Conservation (phyloP, 208 protist genomes). For the Leishmania tarentolae region DNA sequence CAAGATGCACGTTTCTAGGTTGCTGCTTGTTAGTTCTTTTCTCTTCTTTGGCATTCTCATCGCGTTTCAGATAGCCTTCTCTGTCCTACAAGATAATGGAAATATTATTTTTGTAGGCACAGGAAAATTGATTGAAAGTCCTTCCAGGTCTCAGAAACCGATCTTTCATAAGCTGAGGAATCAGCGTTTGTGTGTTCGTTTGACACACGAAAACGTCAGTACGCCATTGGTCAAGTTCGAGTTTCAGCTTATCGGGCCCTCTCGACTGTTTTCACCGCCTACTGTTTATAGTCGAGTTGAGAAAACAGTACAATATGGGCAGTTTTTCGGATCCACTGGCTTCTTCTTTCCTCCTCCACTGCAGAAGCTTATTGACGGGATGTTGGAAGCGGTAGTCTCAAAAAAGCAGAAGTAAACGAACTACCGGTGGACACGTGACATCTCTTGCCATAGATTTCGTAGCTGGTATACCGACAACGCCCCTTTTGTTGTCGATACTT, state of each 20-base stretch:
- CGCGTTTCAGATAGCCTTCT: slow-evolving; percentile 16
- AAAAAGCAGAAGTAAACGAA: slow-evolving; percentile 20
- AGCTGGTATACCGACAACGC: not conserved
- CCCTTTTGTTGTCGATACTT: not conserved
- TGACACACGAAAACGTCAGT: slow-evolving; percentile 30
- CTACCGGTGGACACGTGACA: not conserved
- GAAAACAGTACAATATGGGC: slow-evolving; percentile 56
- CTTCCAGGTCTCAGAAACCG: slow-evolving; percentile 10
- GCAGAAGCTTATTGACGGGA: slow-evolving; percentile 47
- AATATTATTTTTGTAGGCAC: slow-evolving; percentile 37
- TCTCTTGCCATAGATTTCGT: not conserved
- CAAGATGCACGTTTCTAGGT: slow-evolving; percentile 5
- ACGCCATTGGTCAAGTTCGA: slow-evolving; percentile 41
- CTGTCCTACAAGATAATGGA: slow-evolving; percentile 16
- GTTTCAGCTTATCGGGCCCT: slow-evolving; percentile 46
- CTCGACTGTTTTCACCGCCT: slow-evolving; percentile 34
- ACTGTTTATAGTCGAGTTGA: slow-evolving; percentile 42
- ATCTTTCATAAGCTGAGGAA: slow-evolving; percentile 35
- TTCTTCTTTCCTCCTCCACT: slow-evolving; percentile 77
- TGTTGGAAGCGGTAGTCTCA: slow-evolving; percentile 17
- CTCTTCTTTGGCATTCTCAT: slow-evolving; percentile 19
- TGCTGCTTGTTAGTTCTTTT: not conserved
- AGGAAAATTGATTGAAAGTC: slow-evolving; percentile 1
- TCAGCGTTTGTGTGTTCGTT: slow-evolving; percentile 41
- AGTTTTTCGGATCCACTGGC: slow-evolving; percentile 74